These are phyloP conservation scores for Malus hybrid DNA, from an alignment of 331 rosid genomes.

Conservation along the genomic window DNA sequence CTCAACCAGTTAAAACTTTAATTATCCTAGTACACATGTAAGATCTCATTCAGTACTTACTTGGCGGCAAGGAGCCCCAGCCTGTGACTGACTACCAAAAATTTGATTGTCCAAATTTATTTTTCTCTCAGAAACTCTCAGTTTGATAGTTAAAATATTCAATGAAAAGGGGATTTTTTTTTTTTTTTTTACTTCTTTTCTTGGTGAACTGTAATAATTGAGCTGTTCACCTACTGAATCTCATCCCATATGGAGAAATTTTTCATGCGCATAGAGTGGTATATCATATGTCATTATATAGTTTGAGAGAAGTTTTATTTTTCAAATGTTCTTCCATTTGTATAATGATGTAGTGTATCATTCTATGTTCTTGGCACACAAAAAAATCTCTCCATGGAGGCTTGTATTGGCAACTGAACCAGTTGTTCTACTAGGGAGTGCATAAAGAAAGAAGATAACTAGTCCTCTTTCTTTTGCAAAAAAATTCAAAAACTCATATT, in stretches of 20 bases:
- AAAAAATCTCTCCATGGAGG: not conserved
- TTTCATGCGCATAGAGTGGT: too few species aligned
- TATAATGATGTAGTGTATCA: too few species aligned
- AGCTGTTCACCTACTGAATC: constrained; percentile 2
- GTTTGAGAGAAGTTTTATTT: too few species aligned
- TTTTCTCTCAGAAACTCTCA: not conserved
- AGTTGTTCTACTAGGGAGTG: not conserved
- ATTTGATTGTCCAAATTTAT: not conserved
- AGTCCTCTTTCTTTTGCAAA: not conserved
- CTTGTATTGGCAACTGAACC: constrained; percentile 6
- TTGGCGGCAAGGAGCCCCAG: not conserved
- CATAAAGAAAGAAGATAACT: not conserved
- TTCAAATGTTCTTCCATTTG: too few species aligned
- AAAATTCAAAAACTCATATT: not conserved
- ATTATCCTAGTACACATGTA: not conserved
- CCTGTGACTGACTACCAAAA: not conserved
- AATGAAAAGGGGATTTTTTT: not conserved
- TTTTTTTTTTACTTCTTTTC: not conserved
- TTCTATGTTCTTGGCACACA: too few species aligned
- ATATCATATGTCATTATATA: too few species aligned
- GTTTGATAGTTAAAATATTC: not conserved
- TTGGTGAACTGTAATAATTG: not conserved
- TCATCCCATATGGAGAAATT: not conserved
- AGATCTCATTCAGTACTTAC: not conserved
- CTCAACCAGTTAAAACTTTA: not conserved